Base-by-base conservation (phyloP, 2,329 filamentous ascomycete genomes). In the Aspergillus sp. region DNA sequence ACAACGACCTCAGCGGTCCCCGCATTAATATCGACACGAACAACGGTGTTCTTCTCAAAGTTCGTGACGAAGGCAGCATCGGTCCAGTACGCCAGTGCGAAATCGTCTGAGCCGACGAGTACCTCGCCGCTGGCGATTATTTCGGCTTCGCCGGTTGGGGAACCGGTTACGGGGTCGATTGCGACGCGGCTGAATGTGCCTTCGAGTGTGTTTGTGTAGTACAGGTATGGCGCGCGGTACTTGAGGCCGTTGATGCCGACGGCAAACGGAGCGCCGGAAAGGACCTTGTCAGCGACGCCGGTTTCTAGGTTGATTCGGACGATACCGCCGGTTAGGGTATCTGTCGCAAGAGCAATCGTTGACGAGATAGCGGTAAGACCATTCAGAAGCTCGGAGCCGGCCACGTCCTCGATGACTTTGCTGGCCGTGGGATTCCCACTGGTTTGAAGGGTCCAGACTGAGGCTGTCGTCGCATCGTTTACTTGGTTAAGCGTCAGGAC, bases 61-160 rank as follows among this genome's bases (percentile, higher is more conserved):
- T 58, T 52, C 19, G 47, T 47, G 13, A 58, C 47, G 28, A 58
- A 58, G 4, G 48, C 55, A n/a, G 50, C 55, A 5, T 43, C 47
- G 5, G 22, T 19, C 43, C 22, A 45, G 22, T 52, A 28, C 9
- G 46, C 30, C 11, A 58, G 34, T 22, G 46, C 25, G 43, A 58
- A 58, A 19, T 52, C 48, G 19, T 41, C 34, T 3, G 47, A 48
- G 1, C 55, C 55, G 0, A 43, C 31, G 15, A 58, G 45, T 7
- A 52, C 5, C 3, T 25, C 28, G 11, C 55, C 46, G 5, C 34
- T 51, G 9, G 55, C 30, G n/a, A 58, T 17, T 13, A 52, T n/a
- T 30, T 52, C 19, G 9, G 55, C 48, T 25, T 43, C 13, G 6
- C 47, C 47, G n/a, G 30, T 58, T 41, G 46, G 55, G 15, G 38